Evolutionary conservation across 1,139 yeast genomes (phyloP), one percentile per base, ranked within the genome.

Genomic region (Geotrichum histeridarum): DNA sequence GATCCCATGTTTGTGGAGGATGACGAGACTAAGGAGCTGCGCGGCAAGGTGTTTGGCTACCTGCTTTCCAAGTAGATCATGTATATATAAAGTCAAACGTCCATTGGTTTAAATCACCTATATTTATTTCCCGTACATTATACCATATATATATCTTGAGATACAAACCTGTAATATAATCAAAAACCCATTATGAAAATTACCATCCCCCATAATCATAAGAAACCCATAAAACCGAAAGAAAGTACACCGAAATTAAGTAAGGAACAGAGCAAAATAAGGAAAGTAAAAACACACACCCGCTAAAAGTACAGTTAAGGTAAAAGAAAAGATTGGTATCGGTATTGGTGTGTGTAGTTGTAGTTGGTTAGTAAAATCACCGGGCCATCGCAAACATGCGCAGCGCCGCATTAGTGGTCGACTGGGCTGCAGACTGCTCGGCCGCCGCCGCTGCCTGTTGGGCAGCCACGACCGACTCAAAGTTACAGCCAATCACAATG

Each of bases 1-100:
- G 78, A 78, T 52, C 98, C 98, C 39, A 86, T 93, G 94, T 93
- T 93, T 66, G 93, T 86, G 63, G 96, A 90, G 64, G 91, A 84
- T 58, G 90, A 84, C 53, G 90, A 83, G 56, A 86, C 96, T 0
- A 79, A 72, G 4, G 94, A 86, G 61, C 74, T 91, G 6, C 80
- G 98, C 67, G 78, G 95, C 47, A 80, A 95, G 70, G 96, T 93
- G 1, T 90, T 88, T 69, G 82, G 84, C 3, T 83, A 74, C 62
- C 61, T 72, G 32, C 57, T 77, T 22, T 22, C 27, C 27, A 22
- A 22, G 27, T 22, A 22, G 27, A 22, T 22, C 27, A 5, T 22
- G 27, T 22, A 22, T 5, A 22, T 22, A 22, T 22, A 22, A 3
- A 5, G 3, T 22, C 27, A 22, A 22, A 22, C 27, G 5, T 22